Evolutionary conservation across 1,284 basidiomycete genomes (phyloP), one percentile per base, ranked within the genome.

Genomic region (Chiua sp.): DNA sequence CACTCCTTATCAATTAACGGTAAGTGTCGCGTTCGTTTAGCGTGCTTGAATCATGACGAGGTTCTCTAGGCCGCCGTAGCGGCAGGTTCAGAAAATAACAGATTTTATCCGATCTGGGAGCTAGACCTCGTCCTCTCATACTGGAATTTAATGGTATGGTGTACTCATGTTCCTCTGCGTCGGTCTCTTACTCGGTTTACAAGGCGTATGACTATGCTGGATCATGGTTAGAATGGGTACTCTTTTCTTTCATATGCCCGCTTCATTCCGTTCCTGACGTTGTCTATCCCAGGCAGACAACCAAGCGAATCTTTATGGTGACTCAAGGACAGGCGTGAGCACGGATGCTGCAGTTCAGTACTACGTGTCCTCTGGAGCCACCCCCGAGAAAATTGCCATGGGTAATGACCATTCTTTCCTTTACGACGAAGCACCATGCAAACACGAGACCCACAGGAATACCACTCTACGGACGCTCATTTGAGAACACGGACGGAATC

Each of bases 101-200:
- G 82, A 53, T 82, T 86, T 62, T 80, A 94, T 23, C 79, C 82
- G 15, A 79, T 96, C 20, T 70, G 80, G 12, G 87, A 90, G 68
- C 92, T 97, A 91, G 87, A 95, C 70, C 72, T 74, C 16, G 87
- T 83, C 28, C 77, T 97, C 50, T 86, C 83, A 47, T 94, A 91
- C 77, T 97, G 94, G 94, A 96, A 97, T 74, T 75, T 98, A 58
- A 98, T 98, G 95, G 91, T 90, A 68, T 65, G 75, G 48, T 15
- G 30, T 7, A 16, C 35, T 39, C 20, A 35, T 49, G n/a, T 44
- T 26, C 8, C 42, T 47, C 16, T 35, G n/a, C 23, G 44, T 28
- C 35, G n/a, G 48, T 18, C 35, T 59, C 58, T 62, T 44, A 64
- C 53, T 60, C 30, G 55, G 46, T 26, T 53, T 30, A 26, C 23